Conservation (phyloP, 2,329 filamentous ascomycete genomes). For the Penicillium sp. region DNA sequence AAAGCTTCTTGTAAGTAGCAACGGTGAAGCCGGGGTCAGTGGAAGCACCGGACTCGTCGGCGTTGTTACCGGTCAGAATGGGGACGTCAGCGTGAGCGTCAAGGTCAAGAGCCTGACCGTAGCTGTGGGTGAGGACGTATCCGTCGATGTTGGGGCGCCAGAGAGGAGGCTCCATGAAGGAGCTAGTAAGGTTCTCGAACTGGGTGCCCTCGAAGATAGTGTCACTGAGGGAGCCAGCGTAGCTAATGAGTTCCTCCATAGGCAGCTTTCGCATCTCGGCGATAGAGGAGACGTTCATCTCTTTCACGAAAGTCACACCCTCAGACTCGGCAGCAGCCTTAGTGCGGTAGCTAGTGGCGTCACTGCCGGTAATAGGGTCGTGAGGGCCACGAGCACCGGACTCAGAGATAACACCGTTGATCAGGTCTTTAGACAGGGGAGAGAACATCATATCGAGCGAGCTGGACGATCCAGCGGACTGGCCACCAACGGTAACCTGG, state of each 20-base stretch:
- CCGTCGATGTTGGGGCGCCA: slow-evolving; percentile 22
- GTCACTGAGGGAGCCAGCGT: slow-evolving; percentile 13
- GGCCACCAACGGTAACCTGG: slow-evolving; percentile 30
- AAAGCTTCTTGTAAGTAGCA: slow-evolving; percentile 6
- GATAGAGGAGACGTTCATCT: slow-evolving; percentile 37
- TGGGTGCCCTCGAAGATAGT: slow-evolving; percentile 17
- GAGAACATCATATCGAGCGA: slow-evolving; percentile 25
- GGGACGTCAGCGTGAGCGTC: slow-evolving; percentile 26
- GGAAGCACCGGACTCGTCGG: slow-evolving; percentile 24
- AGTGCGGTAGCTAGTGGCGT: slow-evolving; percentile 27
- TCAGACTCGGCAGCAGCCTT: slow-evolving; percentile 22
- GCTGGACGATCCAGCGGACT: slow-evolving; percentile 34
- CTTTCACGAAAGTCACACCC: slow-evolving; percentile 36
- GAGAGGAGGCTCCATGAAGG: neutral
- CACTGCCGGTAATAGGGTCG: slow-evolving; percentile 29
- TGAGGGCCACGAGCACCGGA: slow-evolving; percentile 32
- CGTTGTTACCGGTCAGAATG: slow-evolving; percentile 33
- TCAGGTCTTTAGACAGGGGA: slow-evolving; percentile 23
- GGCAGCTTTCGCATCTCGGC: slow-evolving; percentile 32
- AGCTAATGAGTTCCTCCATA: slow-evolving; percentile 36
- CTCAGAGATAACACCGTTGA: slow-evolving; percentile 33
- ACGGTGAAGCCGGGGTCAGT: slow-evolving; percentile 9
- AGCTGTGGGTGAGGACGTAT: slow-evolving; percentile 28
- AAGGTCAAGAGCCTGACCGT: slow-evolving; percentile 17
- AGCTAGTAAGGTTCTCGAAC: neutral